These are phyloP conservation scores for Trichosporon sp. DNA, from an alignment of 1,284 basidiomycete genomes.

Conservation along the genomic window DNA sequence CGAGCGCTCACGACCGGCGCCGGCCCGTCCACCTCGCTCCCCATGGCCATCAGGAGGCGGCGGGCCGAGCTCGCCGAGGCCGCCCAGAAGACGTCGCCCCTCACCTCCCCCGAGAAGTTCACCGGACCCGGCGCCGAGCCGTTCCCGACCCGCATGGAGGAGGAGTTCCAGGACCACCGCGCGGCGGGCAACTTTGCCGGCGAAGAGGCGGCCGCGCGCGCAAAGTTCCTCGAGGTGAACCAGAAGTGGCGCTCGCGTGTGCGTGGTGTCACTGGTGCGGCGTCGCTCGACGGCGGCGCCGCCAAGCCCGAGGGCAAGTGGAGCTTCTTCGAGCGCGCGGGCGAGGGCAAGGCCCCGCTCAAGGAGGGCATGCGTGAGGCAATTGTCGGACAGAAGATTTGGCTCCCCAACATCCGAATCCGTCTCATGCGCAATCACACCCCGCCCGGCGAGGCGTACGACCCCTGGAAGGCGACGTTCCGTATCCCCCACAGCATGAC, in stretches of 20 bases:
- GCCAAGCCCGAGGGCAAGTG: constrained; percentile 7
- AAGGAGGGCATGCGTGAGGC: constrained; percentile 26
- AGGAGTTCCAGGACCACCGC: constrained; percentile 37
- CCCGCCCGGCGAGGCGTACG: constrained; percentile 71
- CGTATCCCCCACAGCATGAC: constrained; percentile 75
- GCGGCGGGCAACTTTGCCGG: constrained; percentile 27
- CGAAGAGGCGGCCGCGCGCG: constrained; percentile 32
- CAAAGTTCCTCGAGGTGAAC: constrained; percentile 35
- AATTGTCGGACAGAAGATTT: constrained; percentile 74
- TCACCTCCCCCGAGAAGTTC: constrained; percentile 22
- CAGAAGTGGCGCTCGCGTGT: constrained; percentile 38
- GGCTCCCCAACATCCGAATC: constrained; percentile 82
- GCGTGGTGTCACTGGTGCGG: constrained; percentile 26
- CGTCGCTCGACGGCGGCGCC: not conserved
- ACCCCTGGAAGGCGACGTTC: constrained; percentile 92
- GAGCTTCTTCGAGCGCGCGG: constrained; percentile 14
- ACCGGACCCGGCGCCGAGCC: constrained; percentile 15
- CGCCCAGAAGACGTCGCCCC: constrained; percentile 19
- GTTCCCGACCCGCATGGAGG: constrained; percentile 37
- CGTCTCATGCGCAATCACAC: constrained; percentile 81
- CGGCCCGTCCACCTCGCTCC: constrained; percentile 28
- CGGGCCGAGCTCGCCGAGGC: constrained; percentile 23
- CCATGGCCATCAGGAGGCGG: constrained; percentile 35
- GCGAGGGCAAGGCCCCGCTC: constrained; percentile 4
- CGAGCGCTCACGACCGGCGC: constrained; percentile 27